A percentile compares a stretch with the other conserved stretches of the same genome.
Evolutionary conservation across 108 stramenopile species (phyloP).

Genomic region (Aurantiochytrium sp.): DNA sequence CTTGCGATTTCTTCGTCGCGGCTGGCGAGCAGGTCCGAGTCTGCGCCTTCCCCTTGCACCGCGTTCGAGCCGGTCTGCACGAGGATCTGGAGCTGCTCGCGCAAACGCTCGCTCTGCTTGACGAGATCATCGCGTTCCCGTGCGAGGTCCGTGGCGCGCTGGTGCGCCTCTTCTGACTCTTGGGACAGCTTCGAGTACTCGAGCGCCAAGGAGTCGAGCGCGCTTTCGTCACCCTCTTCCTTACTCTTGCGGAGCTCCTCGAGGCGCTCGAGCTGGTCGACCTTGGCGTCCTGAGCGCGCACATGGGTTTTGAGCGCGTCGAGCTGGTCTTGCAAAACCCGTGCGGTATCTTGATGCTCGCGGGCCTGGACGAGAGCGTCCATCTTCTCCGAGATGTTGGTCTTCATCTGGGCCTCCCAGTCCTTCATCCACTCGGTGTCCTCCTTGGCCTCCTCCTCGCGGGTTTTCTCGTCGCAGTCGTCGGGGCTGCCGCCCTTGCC

Average conservation of each 20-base stretch:
- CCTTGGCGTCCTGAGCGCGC: background rate
- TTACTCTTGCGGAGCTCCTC: background rate
- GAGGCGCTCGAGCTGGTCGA: background rate
- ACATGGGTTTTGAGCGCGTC: background rate
- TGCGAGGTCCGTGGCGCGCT: background rate
- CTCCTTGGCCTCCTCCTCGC: background rate
- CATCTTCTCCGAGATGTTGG: background rate
- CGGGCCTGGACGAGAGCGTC: background rate
- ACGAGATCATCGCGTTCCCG: background rate
- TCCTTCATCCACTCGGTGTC: background rate
- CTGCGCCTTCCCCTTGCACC: too few relatives aligned
- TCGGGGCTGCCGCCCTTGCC: background rate
- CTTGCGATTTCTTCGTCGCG: background rate
- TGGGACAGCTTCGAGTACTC: slow-evolving; percentile 25
- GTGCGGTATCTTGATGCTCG: background rate
- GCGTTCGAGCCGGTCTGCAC: background rate
- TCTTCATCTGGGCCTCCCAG: slow-evolving; percentile 26
- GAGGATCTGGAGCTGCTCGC: background rate
- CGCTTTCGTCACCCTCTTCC: background rate
- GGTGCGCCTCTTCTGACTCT: background rate
- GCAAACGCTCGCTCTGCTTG: background rate
- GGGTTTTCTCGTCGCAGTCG: background rate
- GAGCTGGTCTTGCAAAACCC: background rate
- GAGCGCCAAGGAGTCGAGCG: background rate
- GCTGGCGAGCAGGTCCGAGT: too few relatives aligned